Conservation (phyloP, 2,329 filamentous ascomycete genomes). For the Arachnomyces sp. region DNA sequence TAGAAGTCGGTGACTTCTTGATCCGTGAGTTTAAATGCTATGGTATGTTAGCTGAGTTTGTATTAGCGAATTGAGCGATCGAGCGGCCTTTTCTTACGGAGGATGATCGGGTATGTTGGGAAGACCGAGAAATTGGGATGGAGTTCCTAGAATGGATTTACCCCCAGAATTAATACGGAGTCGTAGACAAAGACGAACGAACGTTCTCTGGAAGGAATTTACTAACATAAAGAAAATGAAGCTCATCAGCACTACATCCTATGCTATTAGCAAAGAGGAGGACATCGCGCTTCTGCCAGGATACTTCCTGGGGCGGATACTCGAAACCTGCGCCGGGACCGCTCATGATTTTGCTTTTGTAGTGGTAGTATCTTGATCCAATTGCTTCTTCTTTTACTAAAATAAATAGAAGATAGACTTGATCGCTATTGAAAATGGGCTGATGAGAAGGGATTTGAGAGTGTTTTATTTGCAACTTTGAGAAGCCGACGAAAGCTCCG, state of each 20-base stretch:
- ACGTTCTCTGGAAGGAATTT: too few species aligned
- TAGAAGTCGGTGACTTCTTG: constrained; percentile 83
- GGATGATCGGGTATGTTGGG: constrained; percentile 77
- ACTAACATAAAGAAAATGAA: constrained; percentile 83
- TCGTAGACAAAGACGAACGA: not conserved
- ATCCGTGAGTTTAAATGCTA: constrained; percentile 67
- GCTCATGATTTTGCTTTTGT: constrained; percentile 29
- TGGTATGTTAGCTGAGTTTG: not conserved
- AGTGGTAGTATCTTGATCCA: not conserved
- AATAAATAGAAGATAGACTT: too few species aligned
- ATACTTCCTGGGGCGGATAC: constrained; percentile 66
- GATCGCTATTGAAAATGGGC: too few species aligned
- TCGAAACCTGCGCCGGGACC: constrained; percentile 63
- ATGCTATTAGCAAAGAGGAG: constrained; percentile 88
- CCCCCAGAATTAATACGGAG: constrained; percentile 4
- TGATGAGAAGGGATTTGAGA: too few species aligned
- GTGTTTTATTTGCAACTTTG: constrained; percentile 15
- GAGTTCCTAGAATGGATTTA: constrained; percentile 59
- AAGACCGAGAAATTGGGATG: constrained; percentile 82
- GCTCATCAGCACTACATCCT: constrained; percentile 74
- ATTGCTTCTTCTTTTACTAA: not conserved
- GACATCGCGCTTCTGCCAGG: constrained; percentile 81
- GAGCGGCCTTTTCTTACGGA: constrained; percentile 49
- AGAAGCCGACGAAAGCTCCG: too few species aligned
- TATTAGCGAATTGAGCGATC: not conserved